Conservation (phyloP, 352 stramenopile species). For the Pelagophyceae sp. region DNA sequence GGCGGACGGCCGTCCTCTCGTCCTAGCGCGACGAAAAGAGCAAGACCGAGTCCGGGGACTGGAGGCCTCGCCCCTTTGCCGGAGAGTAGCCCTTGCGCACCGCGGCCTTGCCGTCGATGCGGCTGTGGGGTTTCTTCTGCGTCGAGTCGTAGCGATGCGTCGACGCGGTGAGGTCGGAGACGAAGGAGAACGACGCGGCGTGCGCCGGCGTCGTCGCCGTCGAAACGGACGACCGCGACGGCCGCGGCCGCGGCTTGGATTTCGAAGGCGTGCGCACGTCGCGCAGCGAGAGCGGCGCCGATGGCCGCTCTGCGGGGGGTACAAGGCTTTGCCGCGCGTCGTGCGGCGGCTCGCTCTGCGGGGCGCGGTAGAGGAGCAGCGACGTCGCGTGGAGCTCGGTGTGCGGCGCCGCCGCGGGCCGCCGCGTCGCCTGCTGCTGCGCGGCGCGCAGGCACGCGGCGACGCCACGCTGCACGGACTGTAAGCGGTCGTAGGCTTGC, state of each 20-base stretch:
- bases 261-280: not conserved
- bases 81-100: too few relatives aligned
- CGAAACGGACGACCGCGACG: not conserved
- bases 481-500: not conserved
- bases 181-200: not conserved
- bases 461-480: not conserved
- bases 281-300: not conserved
- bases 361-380: not conserved
- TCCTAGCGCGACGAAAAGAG: too few relatives aligned
- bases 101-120: not conserved
- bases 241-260: not conserved
- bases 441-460: not conserved
- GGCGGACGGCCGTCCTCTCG: too few relatives aligned
- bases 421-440: not conserved
- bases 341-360: not conserved
- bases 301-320: too few relatives aligned
- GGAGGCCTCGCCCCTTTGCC: too few relatives aligned
- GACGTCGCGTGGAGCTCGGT: not conserved
- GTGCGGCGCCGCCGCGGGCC: not conserved
- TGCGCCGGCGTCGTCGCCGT: not conserved
- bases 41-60: too few relatives aligned
- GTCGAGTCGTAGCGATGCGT: too few relatives aligned
- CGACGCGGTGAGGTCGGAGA: constrained; percentile 5
- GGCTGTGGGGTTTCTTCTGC: not conserved
- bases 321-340: not conserved